These are phyloP conservation scores for Anthracocystis panici-leucophaei DNA, from an alignment of 1,284 basidiomycete genomes.

Conservation along the genomic window DNA sequence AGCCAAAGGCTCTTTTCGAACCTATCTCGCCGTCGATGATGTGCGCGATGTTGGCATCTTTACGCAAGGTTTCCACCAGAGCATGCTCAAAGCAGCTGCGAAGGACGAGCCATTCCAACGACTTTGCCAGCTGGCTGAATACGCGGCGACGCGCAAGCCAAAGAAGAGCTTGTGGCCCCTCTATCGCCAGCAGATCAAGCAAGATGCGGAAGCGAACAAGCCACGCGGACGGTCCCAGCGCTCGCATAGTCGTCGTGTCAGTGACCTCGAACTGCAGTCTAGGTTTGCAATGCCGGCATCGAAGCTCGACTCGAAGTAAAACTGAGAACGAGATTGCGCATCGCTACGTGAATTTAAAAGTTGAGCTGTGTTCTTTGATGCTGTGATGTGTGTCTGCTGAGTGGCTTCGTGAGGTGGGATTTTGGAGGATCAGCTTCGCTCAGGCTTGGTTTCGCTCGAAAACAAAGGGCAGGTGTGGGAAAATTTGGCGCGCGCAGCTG, in stretches of 20 bases:
- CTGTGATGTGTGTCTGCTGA: too few relatives aligned
- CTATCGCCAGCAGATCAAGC: not conserved
- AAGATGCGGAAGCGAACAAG: not conserved
- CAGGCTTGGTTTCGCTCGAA: not conserved
- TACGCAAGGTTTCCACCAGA: not conserved
- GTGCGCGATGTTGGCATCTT: not conserved
- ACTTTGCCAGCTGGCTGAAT: constrained; percentile 10
- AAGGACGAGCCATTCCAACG: constrained; percentile 7
- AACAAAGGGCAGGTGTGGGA: constrained; percentile 4
- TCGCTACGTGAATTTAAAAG: too few relatives aligned
- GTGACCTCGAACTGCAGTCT: too few relatives aligned
- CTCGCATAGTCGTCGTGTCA: not conserved
- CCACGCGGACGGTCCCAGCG: not conserved
- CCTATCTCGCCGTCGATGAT: not conserved
- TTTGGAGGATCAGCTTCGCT: too few relatives aligned
- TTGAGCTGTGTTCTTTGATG: too few relatives aligned
- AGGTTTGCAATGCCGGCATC: too few relatives aligned
- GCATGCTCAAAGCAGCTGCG: not conserved
- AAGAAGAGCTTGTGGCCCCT: not conserved
- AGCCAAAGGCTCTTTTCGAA: not conserved
- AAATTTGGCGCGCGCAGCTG: not conserved
- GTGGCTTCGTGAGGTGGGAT: too few relatives aligned
- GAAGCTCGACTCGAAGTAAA: too few relatives aligned
- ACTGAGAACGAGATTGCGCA: too few relatives aligned
- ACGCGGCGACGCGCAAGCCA: not conserved